Evolutionary conservation across 208 protist genomes (phyloP).

Genomic region (Acanthamoeba healyi): DNA sequence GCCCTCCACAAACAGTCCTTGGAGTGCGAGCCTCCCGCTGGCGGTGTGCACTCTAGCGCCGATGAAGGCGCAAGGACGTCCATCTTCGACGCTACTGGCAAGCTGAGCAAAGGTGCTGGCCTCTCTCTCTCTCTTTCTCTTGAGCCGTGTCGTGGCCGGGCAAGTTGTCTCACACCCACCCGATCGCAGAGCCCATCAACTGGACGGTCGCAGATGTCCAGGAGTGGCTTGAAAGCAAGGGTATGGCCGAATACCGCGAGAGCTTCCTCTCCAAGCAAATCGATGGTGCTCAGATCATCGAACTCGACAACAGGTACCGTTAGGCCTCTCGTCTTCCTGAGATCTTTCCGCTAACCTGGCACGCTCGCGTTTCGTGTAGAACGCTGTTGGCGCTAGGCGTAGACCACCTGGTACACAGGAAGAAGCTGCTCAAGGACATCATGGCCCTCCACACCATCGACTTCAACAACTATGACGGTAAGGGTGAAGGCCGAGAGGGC

Average conservation of each 20-base stretch:
- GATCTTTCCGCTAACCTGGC: neutral
- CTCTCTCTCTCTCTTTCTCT: neutral
- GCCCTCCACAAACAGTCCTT: slow-evolving; percentile 69
- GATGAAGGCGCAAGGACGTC: slow-evolving; percentile 47
- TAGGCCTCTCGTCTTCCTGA: neutral
- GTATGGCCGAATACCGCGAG: slow-evolving; percentile 33
- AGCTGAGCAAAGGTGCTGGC: slow-evolving; percentile 28
- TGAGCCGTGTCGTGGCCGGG: neutral
- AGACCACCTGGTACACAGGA: slow-evolving; percentile 59
- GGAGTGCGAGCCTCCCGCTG: slow-evolving; percentile 44
- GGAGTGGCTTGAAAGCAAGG: slow-evolving; percentile 71
- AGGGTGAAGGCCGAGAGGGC: neutral
- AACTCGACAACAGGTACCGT: slow-evolving; percentile 60
- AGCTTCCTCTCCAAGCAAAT: slow-evolving; percentile 69
- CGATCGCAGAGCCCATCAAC: slow-evolving; percentile 31
- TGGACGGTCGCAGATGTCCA: slow-evolving; percentile 65
- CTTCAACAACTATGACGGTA: slow-evolving; percentile 34
- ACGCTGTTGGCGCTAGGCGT: slow-evolving; percentile 58
- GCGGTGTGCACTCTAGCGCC: neutral
- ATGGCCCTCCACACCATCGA: slow-evolving; percentile 36
- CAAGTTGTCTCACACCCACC: neutral
- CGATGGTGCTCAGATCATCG: slow-evolving; percentile 59
- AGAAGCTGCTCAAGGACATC: slow-evolving; percentile 74
- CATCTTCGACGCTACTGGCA: slow-evolving; percentile 64
- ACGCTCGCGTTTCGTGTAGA: neutral